Base-by-base conservation (phyloP, 2,329 filamentous ascomycete genomes). In the Verruconis gallopava region DNA sequence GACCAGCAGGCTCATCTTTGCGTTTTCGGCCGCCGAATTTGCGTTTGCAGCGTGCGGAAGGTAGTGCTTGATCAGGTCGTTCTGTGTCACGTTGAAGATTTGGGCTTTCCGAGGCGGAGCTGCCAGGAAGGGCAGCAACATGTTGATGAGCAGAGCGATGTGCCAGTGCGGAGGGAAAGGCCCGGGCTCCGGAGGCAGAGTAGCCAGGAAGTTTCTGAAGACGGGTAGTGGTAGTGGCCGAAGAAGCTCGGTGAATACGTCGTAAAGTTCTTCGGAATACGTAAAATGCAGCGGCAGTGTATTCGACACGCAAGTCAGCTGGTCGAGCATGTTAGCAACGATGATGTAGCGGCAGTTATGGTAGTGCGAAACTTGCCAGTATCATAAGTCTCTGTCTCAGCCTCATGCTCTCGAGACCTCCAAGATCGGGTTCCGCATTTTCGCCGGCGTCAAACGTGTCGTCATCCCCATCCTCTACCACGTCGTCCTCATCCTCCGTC, bases 1-100 rank as follows among this genome's bases (percentile, higher is more conserved):
- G 0, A 85, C 62, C 21, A 82, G 57, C 6, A 88, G 59, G 2
- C 79, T 78, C 28, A 88, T 67, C 55, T 81, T 82, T 20, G 79
- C 77, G 50, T 91, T 88, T 47, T 85, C 81, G 15, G 74, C 69
- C 1, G 71, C 58, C 4, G 66, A 68, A 12, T 71, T 64, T 0
- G 70, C 75, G 45, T 73, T 77, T 1, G 83, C 80, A 0, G 79
- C 66, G 48, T 71, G 77, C 0, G 74, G 74, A 2, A 85, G 67
- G 55, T 77, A 88, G 51, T 77, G 78, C 34, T 65, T 48, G 46
- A 74, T 67, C 15, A 79, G 61, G 13, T 69, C 66, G 1, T 54
- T 38, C 47, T 71, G 67, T 3, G 57, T 67, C 15, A 79, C 55
- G n/a, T 57, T 61, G 19, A 63, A 57, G 6, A 62, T 59, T 3